Conservation (phyloP, 2,329 filamentous ascomycete species). For the Pezicula neosporulosa region DNA sequence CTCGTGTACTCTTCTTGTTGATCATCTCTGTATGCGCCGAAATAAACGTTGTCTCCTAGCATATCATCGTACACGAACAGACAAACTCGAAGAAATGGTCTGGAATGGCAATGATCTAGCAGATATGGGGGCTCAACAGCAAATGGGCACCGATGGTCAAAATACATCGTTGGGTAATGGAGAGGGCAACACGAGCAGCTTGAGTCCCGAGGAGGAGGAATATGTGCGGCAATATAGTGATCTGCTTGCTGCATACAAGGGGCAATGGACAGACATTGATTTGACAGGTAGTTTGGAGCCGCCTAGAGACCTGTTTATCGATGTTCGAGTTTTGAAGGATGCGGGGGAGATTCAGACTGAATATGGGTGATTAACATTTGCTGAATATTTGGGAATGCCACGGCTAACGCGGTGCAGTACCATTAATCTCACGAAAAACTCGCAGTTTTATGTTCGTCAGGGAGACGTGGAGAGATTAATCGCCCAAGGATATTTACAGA, state of each 20-base stretch:
- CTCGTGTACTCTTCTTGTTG: slow-evolving; percentile 85
- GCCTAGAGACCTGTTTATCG: slow-evolving; percentile 93
- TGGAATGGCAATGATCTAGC: slow-evolving; percentile 86
- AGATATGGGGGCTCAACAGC: slow-evolving; percentile 60
- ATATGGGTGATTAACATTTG: slow-evolving; percentile 69
- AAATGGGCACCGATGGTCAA: slow-evolving; percentile 32
- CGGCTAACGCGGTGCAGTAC: slow-evolving; percentile 49
- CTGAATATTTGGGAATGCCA: background rate
- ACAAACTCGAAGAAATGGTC: slow-evolving; percentile 89
- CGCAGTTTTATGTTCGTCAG: slow-evolving; percentile 94
- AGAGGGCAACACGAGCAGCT: slow-evolving; percentile 62
- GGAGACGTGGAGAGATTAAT: slow-evolving; percentile 95
- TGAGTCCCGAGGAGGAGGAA: slow-evolving; percentile 95
- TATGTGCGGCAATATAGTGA: slow-evolving; percentile 92
- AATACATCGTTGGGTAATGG: slow-evolving; percentile 34
- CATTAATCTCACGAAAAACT: slow-evolving; percentile 96
- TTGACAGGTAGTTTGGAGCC: slow-evolving; percentile 91
- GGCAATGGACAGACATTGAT: slow-evolving; percentile 97
- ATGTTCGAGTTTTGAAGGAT: slow-evolving; percentile 93
- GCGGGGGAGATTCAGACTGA: slow-evolving; percentile 98
- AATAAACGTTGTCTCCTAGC: slow-evolving; percentile 95
- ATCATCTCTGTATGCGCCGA: slow-evolving; percentile 90
- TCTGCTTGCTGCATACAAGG: slow-evolving; percentile 92
- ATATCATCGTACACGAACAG: slow-evolving; percentile 85
- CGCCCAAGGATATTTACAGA: slow-evolving; percentile 90